Base-by-base conservation (phyloP, 2,329 filamentous ascomycete genomes). In the Cladophialophora exuberans region DNA sequence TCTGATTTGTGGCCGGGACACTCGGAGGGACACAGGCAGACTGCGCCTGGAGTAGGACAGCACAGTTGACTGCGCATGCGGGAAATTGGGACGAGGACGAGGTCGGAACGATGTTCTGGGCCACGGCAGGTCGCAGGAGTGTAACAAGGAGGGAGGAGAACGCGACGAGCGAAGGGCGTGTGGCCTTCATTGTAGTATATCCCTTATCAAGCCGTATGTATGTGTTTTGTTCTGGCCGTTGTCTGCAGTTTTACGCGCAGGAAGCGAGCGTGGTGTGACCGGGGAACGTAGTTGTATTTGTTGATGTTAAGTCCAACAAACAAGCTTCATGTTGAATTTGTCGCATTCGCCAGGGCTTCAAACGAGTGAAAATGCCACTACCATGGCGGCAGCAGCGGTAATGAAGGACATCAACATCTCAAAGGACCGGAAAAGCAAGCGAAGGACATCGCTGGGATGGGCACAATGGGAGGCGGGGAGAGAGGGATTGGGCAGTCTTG, bases 1-100 rank as follows among this genome's bases (percentile, higher is more conserved):
- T 66, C 35, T 79, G 69, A 43, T 78, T 76, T 45, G 78, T 77
- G 5, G 72, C 69, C 4, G 79, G 70, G 3, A 72, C 76, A 3
- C 81, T 82, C 7, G 75, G 72, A 3, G 87, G 86, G 1, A 87
- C 79, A 71, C 90, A 95, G 58, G 78, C 83, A 41, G 80, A 81
- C 66, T 91, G 88, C 54, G 88, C 89, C 70, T 89, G 82, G 67
- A 80, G 84, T 39, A 90, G 82, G 23, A 75, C 69, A 38, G 79
- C 77, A 66, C 87, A 90, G 42, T 67, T 59, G 18, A 75, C 69
- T 7, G 83, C 86, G 65, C 87, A 90, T 22, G 78, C 67, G 3
- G 87, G 87, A 44, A 90, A 80, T 36, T 77, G 70, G 36, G 61
- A 59, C 31, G 73, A 72, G 42, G 70, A 67, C 9, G 70, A 55